A percentile compares a stretch with the other conserved stretches of the same genome.
Evolutionary conservation across 306 rosid species (phyloP).

Genomic region (Lathyrus aphaca): DNA sequence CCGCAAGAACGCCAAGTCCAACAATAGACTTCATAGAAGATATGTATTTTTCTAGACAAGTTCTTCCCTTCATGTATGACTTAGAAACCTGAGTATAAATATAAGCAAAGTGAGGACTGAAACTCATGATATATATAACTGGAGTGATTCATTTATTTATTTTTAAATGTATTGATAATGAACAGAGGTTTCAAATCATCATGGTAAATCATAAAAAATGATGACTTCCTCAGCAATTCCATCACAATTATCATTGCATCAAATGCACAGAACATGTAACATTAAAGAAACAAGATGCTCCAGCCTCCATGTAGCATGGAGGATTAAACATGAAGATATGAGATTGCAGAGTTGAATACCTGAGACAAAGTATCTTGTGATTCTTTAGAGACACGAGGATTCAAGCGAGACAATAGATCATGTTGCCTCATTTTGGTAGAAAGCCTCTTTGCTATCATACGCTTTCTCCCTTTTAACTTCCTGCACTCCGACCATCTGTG

Average conservation of each 20-base stretch:
- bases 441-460: constrained; percentile 27
- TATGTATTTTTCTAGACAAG: not conserved
- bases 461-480: constrained; percentile 62
- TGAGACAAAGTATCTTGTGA: constrained; percentile 50
- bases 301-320: too few species aligned
- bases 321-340: not conserved
- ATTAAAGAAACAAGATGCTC: too few species aligned
- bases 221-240: not conserved
- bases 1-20: constrained; percentile 63
- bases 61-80: not conserved
- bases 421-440: constrained; percentile 63
- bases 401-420: constrained; percentile 68
- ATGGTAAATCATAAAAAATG: not conserved
- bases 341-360: constrained; percentile 50
- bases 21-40: constrained; percentile 59
- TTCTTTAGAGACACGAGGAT: constrained; percentile 58
- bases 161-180: too few species aligned
- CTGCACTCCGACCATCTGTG: constrained; percentile 67
- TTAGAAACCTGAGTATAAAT: constrained; percentile 2
- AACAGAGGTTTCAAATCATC: not conserved
- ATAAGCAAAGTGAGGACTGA: not conserved
- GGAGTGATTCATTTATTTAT: too few species aligned
- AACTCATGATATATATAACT: constrained; percentile 6
- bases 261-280: not conserved
- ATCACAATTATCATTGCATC: not conserved